A percentile compares a stretch with the other conserved stretches of the same genome.
These are phyloP conservation scores for Claviceps sp. DNA, from an alignment of 2,329 filamentous ascomycete genomes.

Conservation along the genomic window DNA sequence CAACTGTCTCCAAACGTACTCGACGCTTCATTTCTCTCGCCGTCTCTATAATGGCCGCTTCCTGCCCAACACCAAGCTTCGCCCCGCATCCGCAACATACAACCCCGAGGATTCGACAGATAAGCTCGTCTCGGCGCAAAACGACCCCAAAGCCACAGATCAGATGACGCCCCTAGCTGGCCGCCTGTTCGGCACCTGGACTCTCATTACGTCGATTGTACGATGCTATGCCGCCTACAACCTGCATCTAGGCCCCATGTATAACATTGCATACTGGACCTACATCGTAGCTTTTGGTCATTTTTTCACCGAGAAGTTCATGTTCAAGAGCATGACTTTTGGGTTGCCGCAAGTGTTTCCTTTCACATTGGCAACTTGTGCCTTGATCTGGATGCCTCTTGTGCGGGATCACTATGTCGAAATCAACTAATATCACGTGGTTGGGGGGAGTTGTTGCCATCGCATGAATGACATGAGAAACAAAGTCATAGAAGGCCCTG, in stretches of 20 bases:
- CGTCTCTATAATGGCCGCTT: slow-evolving; percentile 68
- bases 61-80: slow-evolving; percentile 34
- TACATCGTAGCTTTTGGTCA: slow-evolving; percentile 67
- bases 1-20: slow-evolving; percentile 77
- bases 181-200: slow-evolving; percentile 81
- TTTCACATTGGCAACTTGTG: slow-evolving; percentile 35
- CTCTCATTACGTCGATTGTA: slow-evolving; percentile 62
- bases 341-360: slow-evolving; percentile 43
- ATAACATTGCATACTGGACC: slow-evolving; percentile 70
- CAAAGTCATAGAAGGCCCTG: too few species aligned
- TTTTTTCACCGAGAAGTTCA: slow-evolving; percentile 67
- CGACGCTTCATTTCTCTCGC: slow-evolving; percentile 67
- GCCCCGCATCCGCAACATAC: slow-evolving; percentile 25
- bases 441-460: neutral
- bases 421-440: slow-evolving; percentile 13
- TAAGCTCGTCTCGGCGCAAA: slow-evolving; percentile 34
- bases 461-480: neutral
- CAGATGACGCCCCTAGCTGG: slow-evolving; percentile 63
- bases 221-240: slow-evolving; percentile 77
- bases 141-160: slow-evolving; percentile 34
- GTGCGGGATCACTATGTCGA: slow-evolving; percentile 61
- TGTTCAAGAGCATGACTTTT: slow-evolving; percentile 64
- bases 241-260: slow-evolving; percentile 57
- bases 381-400: slow-evolving; percentile 46
- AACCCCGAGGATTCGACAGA: slow-evolving; percentile 39